Evolutionary conservation across 768 basidiomycete genomes (phyloP).

Genomic region (Antrodiella citrinella): DNA sequence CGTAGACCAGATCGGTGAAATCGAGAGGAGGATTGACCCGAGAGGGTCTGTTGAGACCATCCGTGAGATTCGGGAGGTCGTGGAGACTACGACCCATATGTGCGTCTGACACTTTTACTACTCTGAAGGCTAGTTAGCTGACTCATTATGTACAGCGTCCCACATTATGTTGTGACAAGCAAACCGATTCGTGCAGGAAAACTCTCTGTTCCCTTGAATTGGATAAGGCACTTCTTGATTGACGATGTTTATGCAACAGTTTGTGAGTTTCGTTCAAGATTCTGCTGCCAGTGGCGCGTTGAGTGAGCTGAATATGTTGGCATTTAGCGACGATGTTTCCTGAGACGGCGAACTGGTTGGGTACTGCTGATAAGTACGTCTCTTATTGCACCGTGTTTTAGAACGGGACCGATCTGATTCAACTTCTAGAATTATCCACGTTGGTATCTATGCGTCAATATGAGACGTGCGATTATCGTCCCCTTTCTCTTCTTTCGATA

Average conservation of each 20-base stretch:
- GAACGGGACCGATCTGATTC: background rate
- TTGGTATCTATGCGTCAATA: conserved; percentile 48
- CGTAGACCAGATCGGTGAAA: conserved; percentile 38
- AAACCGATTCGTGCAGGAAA: conserved; percentile 25
- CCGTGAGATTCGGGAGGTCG: conserved; percentile 33
- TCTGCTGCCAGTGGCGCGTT: conserved; percentile 1
- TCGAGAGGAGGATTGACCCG: conserved; percentile 38
- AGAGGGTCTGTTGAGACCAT: conserved; percentile 24
- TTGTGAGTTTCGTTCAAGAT: conserved; percentile 26
- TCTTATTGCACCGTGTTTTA: background rate
- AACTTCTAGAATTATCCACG: conserved; percentile 40
- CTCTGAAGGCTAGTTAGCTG: background rate
- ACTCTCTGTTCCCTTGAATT: conserved; percentile 29
- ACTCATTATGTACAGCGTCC: conserved; percentile 31
- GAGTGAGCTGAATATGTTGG: background rate
- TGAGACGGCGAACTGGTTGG: conserved; percentile 50
- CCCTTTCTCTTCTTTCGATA: too few species aligned
- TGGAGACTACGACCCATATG: conserved; percentile 47
- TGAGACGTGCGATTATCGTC: too few species aligned
- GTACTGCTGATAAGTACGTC: conserved; percentile 48
- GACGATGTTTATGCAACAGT: conserved; percentile 58
- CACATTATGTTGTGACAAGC: conserved; percentile 50
- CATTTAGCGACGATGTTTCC: conserved; percentile 49
- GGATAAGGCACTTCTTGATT: conserved; percentile 41
- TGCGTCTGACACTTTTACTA: conserved; percentile 23